Percentiles rank a stretch among this genome's conserved stretches.
phyloP scores from a whole-genome alignment of 768 basidiomycete genomes.

The Russula griseocarnosa region DNA sequence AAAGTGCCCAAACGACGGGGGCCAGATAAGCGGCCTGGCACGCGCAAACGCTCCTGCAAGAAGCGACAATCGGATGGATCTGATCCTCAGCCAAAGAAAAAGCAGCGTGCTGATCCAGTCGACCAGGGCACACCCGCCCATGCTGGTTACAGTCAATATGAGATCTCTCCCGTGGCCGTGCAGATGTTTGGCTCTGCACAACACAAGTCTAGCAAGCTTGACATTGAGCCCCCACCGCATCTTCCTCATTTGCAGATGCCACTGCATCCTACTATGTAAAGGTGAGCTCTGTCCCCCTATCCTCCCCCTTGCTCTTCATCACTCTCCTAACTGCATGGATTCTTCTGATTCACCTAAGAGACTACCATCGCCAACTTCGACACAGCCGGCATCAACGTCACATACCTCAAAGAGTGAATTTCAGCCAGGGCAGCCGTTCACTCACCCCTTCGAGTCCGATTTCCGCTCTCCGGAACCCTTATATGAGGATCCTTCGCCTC shows the following conservation, averaged over 20 bases:
- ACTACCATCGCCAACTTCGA: slow-evolving; percentile 13
- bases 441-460: slow-evolving; percentile 30
- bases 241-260: slow-evolving; percentile 5
- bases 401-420: slow-evolving; percentile 25
- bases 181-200: slow-evolving; percentile 14
- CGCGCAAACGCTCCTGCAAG: slow-evolving; percentile 80
- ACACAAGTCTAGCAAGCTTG: slow-evolving; percentile 13
- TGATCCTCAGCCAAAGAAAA: slow-evolving; percentile 36
- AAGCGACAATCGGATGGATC: slow-evolving; percentile 61
- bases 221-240: slow-evolving; percentile 10
- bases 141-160: slow-evolving; percentile 18
- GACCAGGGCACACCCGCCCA: slow-evolving; percentile 13
- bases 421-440: slow-evolving; percentile 32
- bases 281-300: slow-evolving; percentile 1
- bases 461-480: slow-evolving; percentile 22
- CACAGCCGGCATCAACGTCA: slow-evolving; percentile 19
- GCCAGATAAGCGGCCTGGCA: slow-evolving; percentile 82
- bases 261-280: slow-evolving; percentile 21
- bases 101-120: slow-evolving; percentile 32
- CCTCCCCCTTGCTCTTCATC: background rate
- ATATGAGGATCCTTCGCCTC: slow-evolving; percentile 18
- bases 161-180: slow-evolving; percentile 17
- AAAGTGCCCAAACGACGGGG: slow-evolving; percentile 76
- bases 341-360: slow-evolving; percentile 20
- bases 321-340: slow-evolving; percentile 5